Percentiles rank a stretch among this genome's conserved stretches.
phyloP scores from a whole-genome alignment of 306 rosid genomes.

The Prunus padus region DNA sequence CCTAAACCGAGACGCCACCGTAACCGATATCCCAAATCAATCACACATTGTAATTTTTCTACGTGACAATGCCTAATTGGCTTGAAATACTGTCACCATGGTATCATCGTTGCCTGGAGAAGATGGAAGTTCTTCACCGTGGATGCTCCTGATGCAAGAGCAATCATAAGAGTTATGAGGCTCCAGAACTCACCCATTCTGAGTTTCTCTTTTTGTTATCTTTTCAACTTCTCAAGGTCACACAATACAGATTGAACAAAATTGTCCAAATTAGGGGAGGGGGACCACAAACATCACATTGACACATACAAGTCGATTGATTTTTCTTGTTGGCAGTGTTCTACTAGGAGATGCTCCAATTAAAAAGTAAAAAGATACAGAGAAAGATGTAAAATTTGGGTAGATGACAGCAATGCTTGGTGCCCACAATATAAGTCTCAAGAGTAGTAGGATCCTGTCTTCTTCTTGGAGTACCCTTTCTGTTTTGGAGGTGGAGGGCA shows the following conservation, averaged over 20 bases:
- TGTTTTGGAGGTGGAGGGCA: background rate
- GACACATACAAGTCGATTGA: background rate
- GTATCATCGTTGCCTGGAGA: too few relatives aligned
- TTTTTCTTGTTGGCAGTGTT: constrained; percentile 20
- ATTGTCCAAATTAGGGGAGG: background rate
- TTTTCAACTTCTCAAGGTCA: background rate
- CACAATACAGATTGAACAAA: background rate
- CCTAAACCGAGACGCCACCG: too few relatives aligned
- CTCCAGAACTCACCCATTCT: background rate
- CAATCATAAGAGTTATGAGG: background rate
- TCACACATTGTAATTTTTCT: too few relatives aligned
- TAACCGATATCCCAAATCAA: too few relatives aligned
- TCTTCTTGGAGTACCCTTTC: background rate
- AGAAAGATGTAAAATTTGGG: background rate
- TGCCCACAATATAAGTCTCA: constrained; percentile 8
- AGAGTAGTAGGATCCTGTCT: background rate
- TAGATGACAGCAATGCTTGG: constrained; percentile 16
- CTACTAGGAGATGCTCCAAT: background rate
- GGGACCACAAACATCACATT: background rate
- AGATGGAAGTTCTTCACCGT: background rate
- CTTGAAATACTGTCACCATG: too few relatives aligned
- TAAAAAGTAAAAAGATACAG: background rate
- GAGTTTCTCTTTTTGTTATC: background rate
- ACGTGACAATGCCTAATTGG: too few relatives aligned
- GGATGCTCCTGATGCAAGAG: background rate